Base-by-base conservation (phyloP, 306 rosid species). In the Pterocarpus santalinus region DNA sequence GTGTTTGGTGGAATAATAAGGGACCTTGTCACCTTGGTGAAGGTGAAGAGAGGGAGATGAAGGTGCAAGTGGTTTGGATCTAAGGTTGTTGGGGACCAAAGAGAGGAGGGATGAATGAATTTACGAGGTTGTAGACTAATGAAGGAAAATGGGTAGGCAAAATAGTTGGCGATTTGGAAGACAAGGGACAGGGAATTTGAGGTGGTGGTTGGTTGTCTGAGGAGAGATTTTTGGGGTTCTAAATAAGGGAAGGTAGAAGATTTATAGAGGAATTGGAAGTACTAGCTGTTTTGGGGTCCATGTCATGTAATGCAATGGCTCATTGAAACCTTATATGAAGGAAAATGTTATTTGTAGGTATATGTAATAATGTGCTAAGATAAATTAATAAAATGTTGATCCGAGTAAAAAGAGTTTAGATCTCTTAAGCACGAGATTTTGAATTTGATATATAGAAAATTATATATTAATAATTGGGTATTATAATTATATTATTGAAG, bases 121-220 rank as follows among this genome's bases (percentile, higher is more conserved):
- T 52, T 52, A 15, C 7, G 17, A 52, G 58, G 16, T 72, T 75
- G 83, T 15, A 7, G 6, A 52, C 17, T 80, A 80, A 76, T 72
- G 66, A 75, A 76, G 91, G 84, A 82, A 83, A 47, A 10, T 10
- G 69, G 53, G 73, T 65, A 28, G 41, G 7, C 47, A 79, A 81
- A 83, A 85, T 78, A 32, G 87, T 53, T 82, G 88, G 91, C 84
- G 13, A 8, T 52, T 5, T 13, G 17, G 58, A 15, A 15, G 79
- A 33, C 53, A 2, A 9, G n/a, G 53, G 61, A 77, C 43, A 6
- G 11, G 5, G 3, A 67, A 57, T 51, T 44, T 30, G 62, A 22
- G 83, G 77, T 46, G 39, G 2, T 32, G 30, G 38, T 61, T 61
- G 38, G 13, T 28, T 22, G 39, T 15, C 38, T 52, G 11, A 4